Percentiles rank a stretch among this genome's conserved stretches.
phyloP scores from a whole-genome alignment of 768 basidiomycete genomes.

The Strobilomyces confusus region DNA sequence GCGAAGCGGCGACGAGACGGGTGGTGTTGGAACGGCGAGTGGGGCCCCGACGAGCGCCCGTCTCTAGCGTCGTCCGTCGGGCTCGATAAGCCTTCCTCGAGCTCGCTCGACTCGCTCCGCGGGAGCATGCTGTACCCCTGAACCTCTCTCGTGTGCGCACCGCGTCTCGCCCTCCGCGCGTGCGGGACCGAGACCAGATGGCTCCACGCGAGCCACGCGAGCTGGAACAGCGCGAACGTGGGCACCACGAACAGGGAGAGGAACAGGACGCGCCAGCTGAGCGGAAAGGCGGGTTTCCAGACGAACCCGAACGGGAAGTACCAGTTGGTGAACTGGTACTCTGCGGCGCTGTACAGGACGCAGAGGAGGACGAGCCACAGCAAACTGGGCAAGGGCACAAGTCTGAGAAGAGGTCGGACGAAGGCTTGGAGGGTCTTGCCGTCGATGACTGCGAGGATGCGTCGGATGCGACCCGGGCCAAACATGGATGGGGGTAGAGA shows the following conservation, averaged over 20 bases:
- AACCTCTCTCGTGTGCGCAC: neutral
- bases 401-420: neutral
- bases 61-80: neutral
- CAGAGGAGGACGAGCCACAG: neutral
- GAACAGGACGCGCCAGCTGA: slow-evolving; percentile 17
- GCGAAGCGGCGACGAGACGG: neutral
- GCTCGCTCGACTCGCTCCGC: slow-evolving; percentile 4
- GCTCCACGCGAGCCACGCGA: neutral
- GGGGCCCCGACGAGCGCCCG: neutral
- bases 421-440: neutral
- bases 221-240: slow-evolving; percentile 7
- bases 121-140: slow-evolving; percentile 10
- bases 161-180: neutral
- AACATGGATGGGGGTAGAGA: slow-evolving; percentile 6
- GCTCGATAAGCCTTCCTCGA: neutral
- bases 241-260: slow-evolving; percentile 14
- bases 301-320: slow-evolving; percentile 7
- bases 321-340: slow-evolving; percentile 2
- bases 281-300: slow-evolving; percentile 19
- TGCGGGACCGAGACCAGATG: neutral
- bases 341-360: slow-evolving; percentile 8
- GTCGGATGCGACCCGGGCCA: neutral
- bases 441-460: neutral
- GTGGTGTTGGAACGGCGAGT: neutral
- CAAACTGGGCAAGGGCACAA: neutral